Percentiles rank a stretch among this genome's conserved stretches.
Conservation (phyloP, 177 flowering plant genomes). For the Vitis hybrid region DNA sequence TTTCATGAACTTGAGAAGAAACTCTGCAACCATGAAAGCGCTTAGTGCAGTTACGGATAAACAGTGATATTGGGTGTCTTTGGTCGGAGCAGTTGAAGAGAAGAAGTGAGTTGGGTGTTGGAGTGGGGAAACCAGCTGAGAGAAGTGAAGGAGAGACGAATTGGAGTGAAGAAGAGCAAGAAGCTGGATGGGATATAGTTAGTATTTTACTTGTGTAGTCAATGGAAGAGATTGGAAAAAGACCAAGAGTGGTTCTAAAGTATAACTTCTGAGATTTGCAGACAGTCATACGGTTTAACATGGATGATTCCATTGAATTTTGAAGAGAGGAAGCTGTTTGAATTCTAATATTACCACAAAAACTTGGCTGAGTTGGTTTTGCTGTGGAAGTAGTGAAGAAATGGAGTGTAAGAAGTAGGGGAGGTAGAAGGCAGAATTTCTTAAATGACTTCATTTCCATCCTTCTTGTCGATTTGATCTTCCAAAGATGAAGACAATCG, state of each 20-base stretch:
- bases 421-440: conserved; percentile 19
- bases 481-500: not conserved
- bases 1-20: conserved; percentile 8
- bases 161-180: conserved; percentile 38
- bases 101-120: conserved; percentile 49
- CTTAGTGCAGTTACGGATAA: conserved; percentile 25
- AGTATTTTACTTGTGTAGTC: conserved; percentile 40
- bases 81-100: conserved; percentile 53
- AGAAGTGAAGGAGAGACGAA: conserved; percentile 49
- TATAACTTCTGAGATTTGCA: conserved; percentile 55
- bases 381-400: conserved; percentile 5
- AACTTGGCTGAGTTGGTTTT: conserved; percentile 15
- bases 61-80: conserved; percentile 9
- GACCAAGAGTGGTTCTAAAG: conserved; percentile 58
- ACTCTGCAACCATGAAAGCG: conserved; percentile 19
- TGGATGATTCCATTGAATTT: conserved; percentile 18
- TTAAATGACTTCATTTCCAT: conserved; percentile 23
- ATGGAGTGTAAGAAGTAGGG: conserved; percentile 13
- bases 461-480: conserved; percentile 5
- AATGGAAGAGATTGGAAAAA: conserved; percentile 49
- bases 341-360: conserved; percentile 41
- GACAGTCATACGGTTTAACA: conserved; percentile 29
- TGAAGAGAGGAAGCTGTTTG: conserved; percentile 27
- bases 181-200: conserved; percentile 35
- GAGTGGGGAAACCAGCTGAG: conserved; percentile 46